Evolutionary conservation across 345 rosid species (phyloP).

Genomic region (Populus davidiana): DNA sequence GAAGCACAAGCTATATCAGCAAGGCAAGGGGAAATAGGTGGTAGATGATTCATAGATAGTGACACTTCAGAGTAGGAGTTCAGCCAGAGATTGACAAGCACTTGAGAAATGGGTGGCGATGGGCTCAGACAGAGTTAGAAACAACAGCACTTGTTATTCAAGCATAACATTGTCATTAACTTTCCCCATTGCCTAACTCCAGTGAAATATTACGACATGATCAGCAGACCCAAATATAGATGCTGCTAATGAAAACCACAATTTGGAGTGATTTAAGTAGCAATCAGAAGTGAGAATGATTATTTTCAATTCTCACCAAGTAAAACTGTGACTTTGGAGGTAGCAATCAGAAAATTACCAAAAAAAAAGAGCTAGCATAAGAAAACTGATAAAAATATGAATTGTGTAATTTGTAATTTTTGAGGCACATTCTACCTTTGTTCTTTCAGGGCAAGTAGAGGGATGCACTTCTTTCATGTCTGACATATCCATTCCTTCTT

Average conservation of each 20-base stretch:
- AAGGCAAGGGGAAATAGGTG: background rate
- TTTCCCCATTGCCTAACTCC: background rate
- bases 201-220: background rate
- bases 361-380: background rate
- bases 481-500: conserved; percentile 71
- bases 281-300: background rate
- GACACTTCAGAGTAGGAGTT: background rate
- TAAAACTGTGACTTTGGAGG: no score
- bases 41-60: background rate
- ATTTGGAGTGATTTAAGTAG: background rate
- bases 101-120: background rate
- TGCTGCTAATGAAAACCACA: background rate
- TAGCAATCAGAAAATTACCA: background rate
- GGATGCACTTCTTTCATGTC: conserved; percentile 39
- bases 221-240: background rate
- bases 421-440: conserved; percentile 46
- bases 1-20: background rate
- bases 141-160: background rate
- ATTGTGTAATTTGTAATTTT: background rate
- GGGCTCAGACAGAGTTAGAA: background rate
- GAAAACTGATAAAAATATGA: background rate
- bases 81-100: background rate
- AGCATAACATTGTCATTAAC: background rate
- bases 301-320: background rate
- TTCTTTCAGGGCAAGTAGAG: conserved; percentile 52